A percentile compares a stretch with the other conserved stretches of the same genome.
These are phyloP conservation scores for Phaeotremella skinneri DNA, from an alignment of 768 basidiomycete species.

Conservation along the genomic window DNA sequence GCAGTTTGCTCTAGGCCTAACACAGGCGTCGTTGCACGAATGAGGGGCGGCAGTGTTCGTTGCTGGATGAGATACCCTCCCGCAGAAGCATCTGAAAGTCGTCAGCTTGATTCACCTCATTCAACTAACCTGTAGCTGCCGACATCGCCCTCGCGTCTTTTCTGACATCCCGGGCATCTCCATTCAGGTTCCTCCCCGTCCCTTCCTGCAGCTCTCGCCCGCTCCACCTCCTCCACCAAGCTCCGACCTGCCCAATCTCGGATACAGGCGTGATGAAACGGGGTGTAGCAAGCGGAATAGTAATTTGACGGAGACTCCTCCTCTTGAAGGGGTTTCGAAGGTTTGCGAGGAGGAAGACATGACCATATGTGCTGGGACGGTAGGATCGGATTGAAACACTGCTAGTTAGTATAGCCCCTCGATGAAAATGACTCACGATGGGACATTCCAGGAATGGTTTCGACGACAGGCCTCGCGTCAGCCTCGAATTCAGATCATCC, in stretches of 20 bases:
- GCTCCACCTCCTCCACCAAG: conserved; percentile 73
- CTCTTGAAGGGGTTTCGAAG: conserved; percentile 38
- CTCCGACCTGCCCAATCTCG: conserved; percentile 72
- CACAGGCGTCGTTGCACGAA: conserved; percentile 52
- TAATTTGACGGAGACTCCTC: conserved; percentile 22
- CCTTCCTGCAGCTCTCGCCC: conserved; percentile 60
- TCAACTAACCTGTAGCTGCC: conserved; percentile 75
- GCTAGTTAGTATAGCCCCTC: not conserved
- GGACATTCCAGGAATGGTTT: conserved; percentile 47
- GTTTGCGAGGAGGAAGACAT: conserved; percentile 61
- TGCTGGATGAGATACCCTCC: conserved; percentile 27
- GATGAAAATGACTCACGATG: conserved; percentile 32
- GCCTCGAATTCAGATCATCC: conserved; percentile 41
- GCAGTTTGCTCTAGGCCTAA: conserved; percentile 56
- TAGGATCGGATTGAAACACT: conserved; percentile 73
- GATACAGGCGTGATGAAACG: conserved; percentile 88
- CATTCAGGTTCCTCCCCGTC: conserved; percentile 63
- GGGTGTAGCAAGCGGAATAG: conserved; percentile 66
- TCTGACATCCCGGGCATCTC: conserved; percentile 92
- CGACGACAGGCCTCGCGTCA: conserved; percentile 37
- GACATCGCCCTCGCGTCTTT: conserved; percentile 67
- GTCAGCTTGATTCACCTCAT: conserved; percentile 66
- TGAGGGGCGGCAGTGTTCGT: conserved; percentile 43
- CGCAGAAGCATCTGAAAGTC: conserved; percentile 52
- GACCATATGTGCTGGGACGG: conserved; percentile 84